These are phyloP conservation scores for Pythium biforme DNA, from an alignment of 352 stramenopile genomes.

Conservation along the genomic window DNA sequence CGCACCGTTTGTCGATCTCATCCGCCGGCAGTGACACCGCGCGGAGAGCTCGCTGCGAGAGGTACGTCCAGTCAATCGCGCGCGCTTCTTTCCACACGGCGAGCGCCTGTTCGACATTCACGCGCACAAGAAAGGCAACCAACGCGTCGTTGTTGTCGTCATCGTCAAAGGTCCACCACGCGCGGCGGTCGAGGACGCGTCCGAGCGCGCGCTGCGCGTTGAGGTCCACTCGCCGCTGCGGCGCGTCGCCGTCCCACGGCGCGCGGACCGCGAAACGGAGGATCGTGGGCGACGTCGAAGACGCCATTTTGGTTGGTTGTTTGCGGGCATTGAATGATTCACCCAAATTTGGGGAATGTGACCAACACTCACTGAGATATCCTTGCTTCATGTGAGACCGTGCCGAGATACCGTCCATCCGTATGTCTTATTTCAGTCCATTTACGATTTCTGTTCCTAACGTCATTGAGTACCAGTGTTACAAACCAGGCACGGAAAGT, in stretches of 20 bases:
- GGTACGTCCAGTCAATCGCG: not conserved
- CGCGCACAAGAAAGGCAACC: constrained; percentile 1
- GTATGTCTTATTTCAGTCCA: too few species aligned
- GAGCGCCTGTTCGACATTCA: not conserved
- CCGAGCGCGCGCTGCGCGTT: constrained; percentile 1
- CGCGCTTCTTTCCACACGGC: not conserved
- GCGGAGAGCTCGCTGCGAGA: too few species aligned
- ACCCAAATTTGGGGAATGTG: too few species aligned
- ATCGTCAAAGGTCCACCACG: not conserved
- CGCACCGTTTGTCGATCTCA: not conserved
- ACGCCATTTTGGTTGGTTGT: not conserved
- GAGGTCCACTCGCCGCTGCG: not conserved
- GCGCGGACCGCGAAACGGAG: not conserved
- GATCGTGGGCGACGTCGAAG: not conserved
- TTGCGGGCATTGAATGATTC: too few species aligned
- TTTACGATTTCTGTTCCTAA: too few species aligned
- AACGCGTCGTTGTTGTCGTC: not conserved
- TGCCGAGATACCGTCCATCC: too few species aligned
- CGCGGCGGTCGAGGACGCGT: not conserved
- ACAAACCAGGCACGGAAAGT: not conserved
- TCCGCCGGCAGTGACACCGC: not conserved
- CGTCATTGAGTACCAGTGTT: too few species aligned
- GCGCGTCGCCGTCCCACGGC: not conserved
- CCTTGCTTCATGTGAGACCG: too few species aligned
- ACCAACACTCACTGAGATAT: too few species aligned